Conservation (phyloP, 352 stramenopile species). For the Phytophthora tubulina region DNA sequence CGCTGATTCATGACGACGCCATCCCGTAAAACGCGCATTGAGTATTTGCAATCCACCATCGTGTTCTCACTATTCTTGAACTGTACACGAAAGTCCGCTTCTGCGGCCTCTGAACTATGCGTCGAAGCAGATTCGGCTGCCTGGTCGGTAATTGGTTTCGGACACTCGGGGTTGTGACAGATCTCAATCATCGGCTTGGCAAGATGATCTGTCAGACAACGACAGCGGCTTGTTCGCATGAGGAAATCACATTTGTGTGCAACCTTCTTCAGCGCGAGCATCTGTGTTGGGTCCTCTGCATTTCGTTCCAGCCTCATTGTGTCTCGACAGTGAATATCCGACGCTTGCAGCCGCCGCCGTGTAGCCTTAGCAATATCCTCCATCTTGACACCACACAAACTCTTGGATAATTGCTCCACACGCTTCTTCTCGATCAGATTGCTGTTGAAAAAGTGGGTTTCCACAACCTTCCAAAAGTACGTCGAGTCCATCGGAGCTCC, state of each 20-base stretch:
- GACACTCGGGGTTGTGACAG: slow-evolving; percentile 26
- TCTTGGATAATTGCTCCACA: slow-evolving; percentile 77
- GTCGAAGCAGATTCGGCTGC: neutral
- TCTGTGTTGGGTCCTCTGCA: slow-evolving; percentile 33
- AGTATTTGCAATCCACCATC: slow-evolving; percentile 48
- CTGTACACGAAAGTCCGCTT: slow-evolving; percentile 48
- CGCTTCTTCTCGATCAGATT: slow-evolving; percentile 73
- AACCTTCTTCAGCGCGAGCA: slow-evolving; percentile 59
- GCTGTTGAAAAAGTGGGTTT: slow-evolving; percentile 74
- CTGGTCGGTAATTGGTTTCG: slow-evolving; percentile 3
- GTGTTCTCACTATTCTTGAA: slow-evolving; percentile 48
- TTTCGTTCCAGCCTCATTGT: slow-evolving; percentile 67
- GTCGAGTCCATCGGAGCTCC: slow-evolving; percentile 80
- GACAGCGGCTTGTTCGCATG: slow-evolving; percentile 75
- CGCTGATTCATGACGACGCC: slow-evolving; percentile 31
- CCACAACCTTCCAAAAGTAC: slow-evolving; percentile 81
- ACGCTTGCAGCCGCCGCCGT: slow-evolving; percentile 35
- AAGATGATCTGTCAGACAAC: slow-evolving; percentile 65
- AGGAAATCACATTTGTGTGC: slow-evolving; percentile 85
- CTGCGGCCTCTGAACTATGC: slow-evolving; percentile 23
- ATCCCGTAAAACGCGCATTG: slow-evolving; percentile 45
- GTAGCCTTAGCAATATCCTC: slow-evolving; percentile 68
- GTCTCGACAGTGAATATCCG: slow-evolving; percentile 73
- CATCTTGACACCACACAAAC: slow-evolving; percentile 70
- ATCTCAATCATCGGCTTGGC: slow-evolving; percentile 63